phyloP scores from a whole-genome alignment of 306 rosid genomes.

The Morella rubra region DNA sequence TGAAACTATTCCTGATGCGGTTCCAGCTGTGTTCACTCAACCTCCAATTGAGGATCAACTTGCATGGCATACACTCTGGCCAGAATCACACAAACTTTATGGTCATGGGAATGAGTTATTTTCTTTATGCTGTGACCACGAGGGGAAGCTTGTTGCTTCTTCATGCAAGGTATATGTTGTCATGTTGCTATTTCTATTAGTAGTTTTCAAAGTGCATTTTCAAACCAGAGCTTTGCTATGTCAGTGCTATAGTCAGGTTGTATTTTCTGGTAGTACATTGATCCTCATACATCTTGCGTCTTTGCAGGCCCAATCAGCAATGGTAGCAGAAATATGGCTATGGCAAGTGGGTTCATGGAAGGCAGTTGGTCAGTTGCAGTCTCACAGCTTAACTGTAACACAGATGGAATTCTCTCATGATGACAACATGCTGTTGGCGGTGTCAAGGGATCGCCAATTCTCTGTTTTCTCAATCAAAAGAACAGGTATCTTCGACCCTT shows the following conservation, averaged over 20 bases:
- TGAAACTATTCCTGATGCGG: constrained; percentile 87
- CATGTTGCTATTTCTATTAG: constrained; percentile 8
- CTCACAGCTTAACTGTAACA: constrained; percentile 88
- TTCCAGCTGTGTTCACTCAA: constrained; percentile 77
- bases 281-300: constrained; percentile 1
- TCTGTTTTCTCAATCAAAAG: constrained; percentile 64
- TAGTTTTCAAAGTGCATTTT: background rate
- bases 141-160: constrained; percentile 86
- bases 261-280: constrained; percentile 1
- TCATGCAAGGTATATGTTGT: constrained; percentile 80
- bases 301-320: constrained; percentile 79
- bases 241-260: constrained; percentile 11
- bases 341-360: constrained; percentile 97
- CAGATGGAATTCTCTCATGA: constrained; percentile 88
- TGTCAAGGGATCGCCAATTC: constrained; percentile 97
- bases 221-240: background rate
- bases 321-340: constrained; percentile 90
- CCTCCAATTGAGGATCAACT: constrained; percentile 98
- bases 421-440: constrained; percentile 69
- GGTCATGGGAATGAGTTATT: constrained; percentile 98
- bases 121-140: constrained; percentile 81
- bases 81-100: constrained; percentile 95
- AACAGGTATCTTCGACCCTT: constrained; percentile 44
- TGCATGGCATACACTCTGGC: constrained; percentile 97
- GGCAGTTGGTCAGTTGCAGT: constrained; percentile 73